Base-by-base conservation (phyloP, 2,329 filamentous ascomycete species). In the Fusarium pseudoanthophilum region DNA sequence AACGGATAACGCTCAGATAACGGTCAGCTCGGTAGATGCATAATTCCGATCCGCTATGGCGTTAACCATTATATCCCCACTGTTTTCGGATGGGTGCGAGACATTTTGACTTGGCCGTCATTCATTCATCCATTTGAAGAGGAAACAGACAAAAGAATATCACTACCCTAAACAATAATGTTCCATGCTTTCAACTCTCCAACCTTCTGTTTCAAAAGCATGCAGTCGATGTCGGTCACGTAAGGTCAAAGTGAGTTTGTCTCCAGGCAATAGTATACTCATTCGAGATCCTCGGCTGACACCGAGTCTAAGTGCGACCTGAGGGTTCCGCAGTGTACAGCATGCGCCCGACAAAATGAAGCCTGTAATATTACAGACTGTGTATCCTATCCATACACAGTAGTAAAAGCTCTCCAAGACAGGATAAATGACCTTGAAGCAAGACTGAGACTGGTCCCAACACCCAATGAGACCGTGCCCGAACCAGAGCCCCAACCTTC, bases 21-120 rank as follows among this genome's bases (percentile, higher is more conserved):
- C 14, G 9, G 0, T 46, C 15, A n/a, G 13, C 1, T 18, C 59
- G 59, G 59, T 39, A 7, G 11, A 14, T n/a, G 7, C 16, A 42
- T 56, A 58, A 66, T 39, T 58, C 42, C 64, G 60, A 26, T 58
- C 49, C 42, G 24, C 16, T 15, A 51, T 66, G 9, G 64, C 49
- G 49, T 66, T 10, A 43, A 24, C 10, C 4, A 7, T 1, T 1
- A 28, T 6, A 18, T 24, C 42, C 2, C 64, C 60, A 66, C 64
- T 39, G 5, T 28, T 18, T 26, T 49, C 60, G 64, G 60, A 36
- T 26, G 14, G 24, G 4, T 43, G 42, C 42, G 60, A 65, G 42
- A 65, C 46, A 42, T 66, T 32, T 66, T 14, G 21, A 37, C 18
- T 16, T 28, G 20, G 16, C 10, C n/a, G n/a, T n/a, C 11, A 9